These are phyloP conservation scores for Eremochloa ophiuroides DNA, from an alignment of 176 grass and related monocot genomes.

Conservation along the genomic window DNA sequence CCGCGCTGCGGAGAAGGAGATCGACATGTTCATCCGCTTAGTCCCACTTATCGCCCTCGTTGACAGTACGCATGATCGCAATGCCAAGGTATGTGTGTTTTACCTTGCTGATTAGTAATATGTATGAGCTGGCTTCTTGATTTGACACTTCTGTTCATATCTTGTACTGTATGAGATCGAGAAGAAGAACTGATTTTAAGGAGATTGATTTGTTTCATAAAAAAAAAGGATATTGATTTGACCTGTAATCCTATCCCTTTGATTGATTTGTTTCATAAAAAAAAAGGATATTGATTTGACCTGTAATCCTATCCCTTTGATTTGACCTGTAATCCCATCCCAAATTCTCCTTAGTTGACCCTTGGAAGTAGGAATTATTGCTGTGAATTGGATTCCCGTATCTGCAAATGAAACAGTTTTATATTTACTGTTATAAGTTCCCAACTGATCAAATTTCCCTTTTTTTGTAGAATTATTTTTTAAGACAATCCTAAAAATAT, in stretches of 20 bases:
- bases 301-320: background rate
- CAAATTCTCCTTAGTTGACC: no score
- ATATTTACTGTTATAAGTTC: background rate
- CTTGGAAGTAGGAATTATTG: background rate
- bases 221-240: no score
- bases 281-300: no score
- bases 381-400: background rate
- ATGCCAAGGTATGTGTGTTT: background rate
- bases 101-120: background rate
- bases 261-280: no score
- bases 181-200: background rate
- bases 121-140: background rate
- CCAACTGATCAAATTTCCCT: background rate
- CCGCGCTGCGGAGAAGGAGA: slow-evolving; percentile 33
- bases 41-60: slow-evolving; percentile 61
- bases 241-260: background rate
- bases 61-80: background rate
- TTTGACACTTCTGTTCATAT: background rate
- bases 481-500: background rate
- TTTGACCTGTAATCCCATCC: no score
- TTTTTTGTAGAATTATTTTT: background rate
- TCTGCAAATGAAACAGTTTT: background rate
- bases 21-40: slow-evolving; percentile 53
- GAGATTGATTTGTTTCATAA: no score
- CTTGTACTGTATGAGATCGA: background rate